Base-by-base conservation (phyloP, 2,329 filamentous ascomycete species). In the Fusarium sp. region DNA sequence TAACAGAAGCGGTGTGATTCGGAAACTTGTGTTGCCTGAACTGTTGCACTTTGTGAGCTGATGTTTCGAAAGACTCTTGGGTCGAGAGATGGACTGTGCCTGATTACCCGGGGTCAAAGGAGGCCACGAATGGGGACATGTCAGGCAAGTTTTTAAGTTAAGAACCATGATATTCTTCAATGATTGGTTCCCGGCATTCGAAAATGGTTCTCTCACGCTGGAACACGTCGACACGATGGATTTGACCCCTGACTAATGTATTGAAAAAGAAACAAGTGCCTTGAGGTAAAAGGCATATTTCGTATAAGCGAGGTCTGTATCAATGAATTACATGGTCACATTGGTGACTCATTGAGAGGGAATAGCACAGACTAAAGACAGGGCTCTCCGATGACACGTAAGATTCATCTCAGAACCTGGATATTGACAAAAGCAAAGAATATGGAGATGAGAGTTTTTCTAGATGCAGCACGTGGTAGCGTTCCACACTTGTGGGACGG, bases 401-500 rank as follows among this genome's bases (percentile, higher is more conserved):
- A 35, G 37, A 45, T 55, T 40, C 26, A 40, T 50, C 66, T 30
- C 35, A 41, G 40, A 56, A 50, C 35, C 40, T 23, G 42, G 35
- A 46, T 33, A n/a, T 33, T 35, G 23, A 37, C 11, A 45, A 45
- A 66, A 50, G 37, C 48, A 62, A 66, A 69, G 61, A 58, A 35
- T 56, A 61, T 66, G 42, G 48, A 50, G 46, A 65, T 52, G 38
- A 26, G 27, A 49, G 40, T 37, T 71, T 60, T 52, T 60, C 30
- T 20, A 52, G 44, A 69, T 69, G 69, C 50, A 37, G 56, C 69
- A 70, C 69, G 69, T 71, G 69, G 52, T 42, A 63, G 40, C 30
- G 69, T 69, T 62, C 69, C 69, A 72, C 40, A 53, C 56, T 53
- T 37, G 53, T 53, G 69, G 69, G 60, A 71, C 69, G 60, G 69